Evolutionary conservation across 208 protist genomes (phyloP), one percentile per base, ranked within the genome.

Genomic region (Trypanosoma vivax): DNA sequence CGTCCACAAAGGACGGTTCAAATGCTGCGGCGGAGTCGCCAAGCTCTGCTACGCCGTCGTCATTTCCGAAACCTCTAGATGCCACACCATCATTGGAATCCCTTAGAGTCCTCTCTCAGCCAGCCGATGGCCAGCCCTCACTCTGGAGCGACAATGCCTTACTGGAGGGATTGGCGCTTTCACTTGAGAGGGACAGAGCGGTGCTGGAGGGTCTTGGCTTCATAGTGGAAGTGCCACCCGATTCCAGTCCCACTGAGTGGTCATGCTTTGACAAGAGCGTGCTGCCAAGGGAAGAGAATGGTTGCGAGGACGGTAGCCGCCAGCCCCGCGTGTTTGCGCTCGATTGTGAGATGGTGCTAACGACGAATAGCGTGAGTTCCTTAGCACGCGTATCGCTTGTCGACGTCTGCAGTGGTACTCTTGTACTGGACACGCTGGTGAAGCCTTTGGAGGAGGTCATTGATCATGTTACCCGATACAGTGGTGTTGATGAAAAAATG

Each of bases 311-410:
- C 18, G 51, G 58, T n/a, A 24, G 18, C 10, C 41, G n/a, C 0
- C 4, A 9, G 13, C 64, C 65, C 11, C 49, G 45, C 7, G 67
- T 95, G 1, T 59, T 94, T 28, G 77, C 86, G 1, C 50, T 97
- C 5, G 91, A 96, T 53, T 96, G 91, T 52, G 94, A 96, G 63
- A 96, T 97, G 92, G 88, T 94, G 45, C 57, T 86, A 23, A 75
- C 73, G 5, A 55, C 31, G 7, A 56, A 59, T 54, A 33, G 58
- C 19, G 71, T 73, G 31, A 82, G 73, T 57, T 80, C 82, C 30
- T 63, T 97, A 5, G 89, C 91, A 0, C 82, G 94, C 1, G 65
- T 82, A 9, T 92, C 86, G 10, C 52, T 97, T 10, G 55, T 96
- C 11, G 75, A 94, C 35, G 83, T 88, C 23, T 52, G 34, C 27